Base-by-base conservation (phyloP, 2,329 filamentous ascomycete species). In the Stachybotrys chartarum region DNA sequence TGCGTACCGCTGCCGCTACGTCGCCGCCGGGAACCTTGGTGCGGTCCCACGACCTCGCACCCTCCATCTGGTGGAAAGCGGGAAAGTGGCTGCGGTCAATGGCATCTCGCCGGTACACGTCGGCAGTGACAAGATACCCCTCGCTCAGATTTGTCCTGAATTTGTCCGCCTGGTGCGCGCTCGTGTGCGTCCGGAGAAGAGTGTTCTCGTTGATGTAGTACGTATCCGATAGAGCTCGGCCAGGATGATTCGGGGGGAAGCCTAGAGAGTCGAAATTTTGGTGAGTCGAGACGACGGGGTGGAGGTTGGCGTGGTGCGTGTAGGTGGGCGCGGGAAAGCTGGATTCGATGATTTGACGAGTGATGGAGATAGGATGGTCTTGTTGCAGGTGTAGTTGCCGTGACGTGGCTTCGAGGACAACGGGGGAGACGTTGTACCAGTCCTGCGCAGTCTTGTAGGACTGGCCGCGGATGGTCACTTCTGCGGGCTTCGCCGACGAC, bases 11-110 rank as follows among this genome's bases (percentile, higher is more conserved):
- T 16, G 82, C 75, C 1, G 82, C 82, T 17, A 91, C 69, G 60
- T 87, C 80, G 17, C 78, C 79, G 57, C 71, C 76, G 54, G 75
- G 78, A 49, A 81, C 82, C 68, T 75, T 80, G 31, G 68, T 77
- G 10, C 90, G 83, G 67, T 94, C 88, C 93, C 94, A 99, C 54
- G 91, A 87, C 63, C 88, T 81, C 8, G 93, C 93, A 12, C 91
- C 93, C 71, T 99, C 94, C 92, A 97, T 97, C 75, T 99, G 94
- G 73, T 99, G 94, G 72, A 99, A 99, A 56, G 96, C 85, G 0
- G 94, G 94, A 72, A 97, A 97, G 73, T 99, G 94, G 63, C 87
- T 94, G 55, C 90, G 84, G 72, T 99, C 94, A 66, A 99, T 88
- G 55, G 93, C 92, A 81, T 99, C 94, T 60, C 94, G 83, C 48